A percentile compares a stretch with the other conserved stretches of the same genome.
These are phyloP conservation scores for Lecanicillium sp. DNA, from an alignment of 2,329 filamentous ascomycete species.

Conservation along the genomic window DNA sequence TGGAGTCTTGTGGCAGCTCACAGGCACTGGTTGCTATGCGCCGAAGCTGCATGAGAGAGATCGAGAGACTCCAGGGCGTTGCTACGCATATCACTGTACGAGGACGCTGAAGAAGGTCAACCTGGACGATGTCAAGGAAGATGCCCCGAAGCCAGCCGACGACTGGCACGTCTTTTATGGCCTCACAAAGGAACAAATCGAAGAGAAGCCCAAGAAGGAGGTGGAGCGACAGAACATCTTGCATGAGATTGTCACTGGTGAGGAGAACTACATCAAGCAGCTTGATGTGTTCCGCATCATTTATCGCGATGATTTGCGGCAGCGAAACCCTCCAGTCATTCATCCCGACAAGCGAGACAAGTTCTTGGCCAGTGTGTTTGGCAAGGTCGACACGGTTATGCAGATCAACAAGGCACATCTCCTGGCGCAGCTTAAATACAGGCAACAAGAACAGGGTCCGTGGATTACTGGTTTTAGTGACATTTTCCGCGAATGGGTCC, in stretches of 20 bases:
- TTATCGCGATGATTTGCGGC: constrained; percentile 73
- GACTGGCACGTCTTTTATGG: constrained; percentile 91
- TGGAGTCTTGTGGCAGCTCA: constrained; percentile 89
- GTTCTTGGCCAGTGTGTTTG: constrained; percentile 82
- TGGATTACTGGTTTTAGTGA: constrained; percentile 94
- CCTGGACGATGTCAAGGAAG: constrained; percentile 63
- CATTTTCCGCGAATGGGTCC: constrained; percentile 96
- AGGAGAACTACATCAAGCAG: constrained; percentile 85
- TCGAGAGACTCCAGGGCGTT: constrained; percentile 61
- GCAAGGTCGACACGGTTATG: constrained; percentile 81
- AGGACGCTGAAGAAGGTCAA: constrained; percentile 93
- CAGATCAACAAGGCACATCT: constrained; percentile 90
- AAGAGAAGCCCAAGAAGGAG: constrained; percentile 72
- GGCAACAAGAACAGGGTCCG: constrained; percentile 92
- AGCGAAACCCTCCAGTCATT: constrained; percentile 72
- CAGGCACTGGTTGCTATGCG: constrained; percentile 85
- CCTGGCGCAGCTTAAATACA: constrained; percentile 88
- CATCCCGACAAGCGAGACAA: constrained; percentile 67
- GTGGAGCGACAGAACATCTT: constrained; percentile 88
- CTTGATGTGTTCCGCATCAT: constrained; percentile 78
- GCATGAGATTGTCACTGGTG: constrained; percentile 90
- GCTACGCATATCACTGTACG: constrained; percentile 91
- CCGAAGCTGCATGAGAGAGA: constrained; percentile 69
- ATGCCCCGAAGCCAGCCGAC: constrained; percentile 57
- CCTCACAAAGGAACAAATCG: constrained; percentile 68